phyloP scores from a whole-genome alignment of 495 filamentous ascomycete species.

The Lepidopterella palustris region DNA sequence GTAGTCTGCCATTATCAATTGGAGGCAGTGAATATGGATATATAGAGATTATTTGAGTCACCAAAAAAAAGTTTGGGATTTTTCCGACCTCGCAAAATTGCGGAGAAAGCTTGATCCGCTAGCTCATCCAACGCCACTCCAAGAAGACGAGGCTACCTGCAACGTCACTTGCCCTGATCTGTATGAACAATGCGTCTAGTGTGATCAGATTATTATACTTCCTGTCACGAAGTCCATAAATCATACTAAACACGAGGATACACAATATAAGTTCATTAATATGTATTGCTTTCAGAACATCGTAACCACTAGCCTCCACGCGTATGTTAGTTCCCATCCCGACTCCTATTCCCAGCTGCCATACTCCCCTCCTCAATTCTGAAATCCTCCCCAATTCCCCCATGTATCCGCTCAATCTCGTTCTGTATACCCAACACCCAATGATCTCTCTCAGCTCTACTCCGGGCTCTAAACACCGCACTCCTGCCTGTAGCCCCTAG shows the following conservation, averaged over 20 bases:
- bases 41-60: background rate
- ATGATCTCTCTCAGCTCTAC: slow-evolving; percentile 64
- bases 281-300: too few species aligned
- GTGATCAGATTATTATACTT: too few species aligned
- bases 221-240: too few species aligned
- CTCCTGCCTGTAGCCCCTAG: slow-evolving; percentile 59
- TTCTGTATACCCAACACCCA: slow-evolving; percentile 68
- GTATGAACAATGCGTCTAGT: too few species aligned
- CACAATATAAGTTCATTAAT: too few species aligned
- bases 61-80: background rate
- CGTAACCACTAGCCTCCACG: too few species aligned
- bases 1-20: slow-evolving; percentile 25
- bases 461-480: slow-evolving; percentile 65
- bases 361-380: slow-evolving; percentile 51
- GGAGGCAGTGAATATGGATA: background rate
- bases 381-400: slow-evolving; percentile 49
- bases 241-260: too few species aligned
- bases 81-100: too few species aligned
- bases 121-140: background rate
- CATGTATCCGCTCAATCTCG: slow-evolving; percentile 65
- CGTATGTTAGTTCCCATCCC: too few species aligned
- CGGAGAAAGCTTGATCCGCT: background rate
- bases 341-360: too few species aligned
- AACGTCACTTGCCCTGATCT: background rate
- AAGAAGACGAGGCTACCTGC: too few species aligned